Base-by-base conservation (phyloP, 73 alveolate genomes). In the Diophrys appendiculata region DNA sequence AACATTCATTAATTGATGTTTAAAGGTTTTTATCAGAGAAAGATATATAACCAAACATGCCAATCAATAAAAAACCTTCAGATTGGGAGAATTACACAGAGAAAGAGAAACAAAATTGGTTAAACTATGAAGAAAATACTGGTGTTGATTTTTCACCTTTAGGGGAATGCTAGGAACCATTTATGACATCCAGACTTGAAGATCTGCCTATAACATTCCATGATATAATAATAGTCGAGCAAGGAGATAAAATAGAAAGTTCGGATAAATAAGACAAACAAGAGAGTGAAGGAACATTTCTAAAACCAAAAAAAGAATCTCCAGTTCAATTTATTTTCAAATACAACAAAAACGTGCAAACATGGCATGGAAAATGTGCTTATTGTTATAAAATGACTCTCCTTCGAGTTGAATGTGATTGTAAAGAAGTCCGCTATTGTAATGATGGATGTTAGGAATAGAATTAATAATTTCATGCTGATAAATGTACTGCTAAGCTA, bases 341-440 rank as follows among this genome's bases (percentile, higher is more conserved):
- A 31, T 77, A 25, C 69, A 77, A 84, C 26, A 60, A 77, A 68
- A 23, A 43, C 69, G 65, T 73, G n/a, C 83, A 67, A n/a, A 65
- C 69, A 35, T 67, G 65, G 31, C 72, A 53, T 33, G 94, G 91
- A 23, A 88, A 84, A 77, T 91, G 97, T 69, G 97, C 77, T 68
- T 72, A 82, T 27, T 91, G 97, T 69, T 81, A 81, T 67, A 68
- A 52, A 22, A 65, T 55, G 24, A 76, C 82, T 79, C 73, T 69
- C 1, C 73, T 91, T 22, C 28, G 56, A 29, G 70, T 73, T 23
- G 76, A 78, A n/a, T 89, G 94, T 43, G 60, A 68, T 32, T 92
- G 98, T 83, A 88, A 89, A 52, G 84, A 72, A 70, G 96, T 86
- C 18, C 53, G 84, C 23, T 92, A 92, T 69, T 92, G 98, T 65